Base-by-base conservation (phyloP, 768 basidiomycete genomes). In the Galerina marginata region DNA sequence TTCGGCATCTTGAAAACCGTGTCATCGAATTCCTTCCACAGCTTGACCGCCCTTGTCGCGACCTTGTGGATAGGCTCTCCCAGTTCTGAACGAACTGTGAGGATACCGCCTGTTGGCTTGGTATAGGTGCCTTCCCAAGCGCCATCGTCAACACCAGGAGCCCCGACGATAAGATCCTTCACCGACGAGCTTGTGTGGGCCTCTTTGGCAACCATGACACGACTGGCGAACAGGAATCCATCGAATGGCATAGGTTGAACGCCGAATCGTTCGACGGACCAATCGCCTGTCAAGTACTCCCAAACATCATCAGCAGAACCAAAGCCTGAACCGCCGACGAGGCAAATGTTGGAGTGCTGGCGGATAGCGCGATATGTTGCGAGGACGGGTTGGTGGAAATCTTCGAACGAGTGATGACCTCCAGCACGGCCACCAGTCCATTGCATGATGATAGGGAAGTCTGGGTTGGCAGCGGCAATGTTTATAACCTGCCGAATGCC, bases 41-140 rank as follows among this genome's bases (percentile, higher is more conserved):
- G 83, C 81, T 93, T 98, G 75, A 99, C 93, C 38, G 86, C 97
- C 49, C 97, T 92, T 43, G 90, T 99, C 37, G 97, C 96, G 71
- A 99, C 93, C 82, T 99, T 99, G 81, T 99, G 97, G 67, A 99
- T 99, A 10, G 97, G 97, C 75, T 99, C 97, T 42, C 96, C 96
- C 50, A 99, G 86, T 81, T 99, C 97, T 4, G 96, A 99, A 65
- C 90, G 92, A 62, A 99, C 97, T 6, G 96, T 99, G 62, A 99
- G 84, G 66, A 99, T 91, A 38, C 97, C 96, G 58, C 96, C 97
- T 6, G 95, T 97, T 61, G 95, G 91, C 77, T 93, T 95, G 64
- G 83, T 77, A 73, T 99, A 99, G 0, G 97, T 98, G 37, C 91
- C 92, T 72, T 99, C 96, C 95, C 96, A 99, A 57, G 90, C 81